A percentile compares a stretch with the other conserved stretches of the same genome.
These are phyloP conservation scores for Magnolia changhungtana DNA, from an alignment of 164 flowering plant species.

Conservation along the genomic window DNA sequence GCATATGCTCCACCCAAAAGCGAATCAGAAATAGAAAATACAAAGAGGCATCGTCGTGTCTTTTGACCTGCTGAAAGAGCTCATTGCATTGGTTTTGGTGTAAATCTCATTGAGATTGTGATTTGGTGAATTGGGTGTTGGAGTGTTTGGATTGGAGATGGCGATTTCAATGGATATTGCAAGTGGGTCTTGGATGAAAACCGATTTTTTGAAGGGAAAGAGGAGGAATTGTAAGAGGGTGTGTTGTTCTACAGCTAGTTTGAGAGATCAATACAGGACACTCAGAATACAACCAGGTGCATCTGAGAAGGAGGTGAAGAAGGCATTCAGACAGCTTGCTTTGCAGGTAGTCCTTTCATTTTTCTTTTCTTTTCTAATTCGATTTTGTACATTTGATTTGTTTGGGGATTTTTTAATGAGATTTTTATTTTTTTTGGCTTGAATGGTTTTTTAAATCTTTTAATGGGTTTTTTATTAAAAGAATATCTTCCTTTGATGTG, in stretches of 20 bases:
- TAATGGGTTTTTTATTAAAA: neutral
- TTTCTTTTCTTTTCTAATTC: neutral
- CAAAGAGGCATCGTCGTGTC: neutral
- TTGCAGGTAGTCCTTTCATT: slow-evolving; percentile 39
- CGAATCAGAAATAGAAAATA: too few species aligned
- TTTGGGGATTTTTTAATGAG: too few species aligned
- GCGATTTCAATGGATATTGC: neutral
- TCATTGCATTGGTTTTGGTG: neutral
- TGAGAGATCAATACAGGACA: slow-evolving; percentile 59
- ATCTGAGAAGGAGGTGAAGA: slow-evolving; percentile 78
- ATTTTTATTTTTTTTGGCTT: too few species aligned
- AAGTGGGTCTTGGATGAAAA: slow-evolving; percentile 9
- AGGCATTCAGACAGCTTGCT: slow-evolving; percentile 81
- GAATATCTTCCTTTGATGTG: neutral
- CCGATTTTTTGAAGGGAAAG: neutral
- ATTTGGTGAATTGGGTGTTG: neutral
- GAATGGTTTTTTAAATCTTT: too few species aligned
- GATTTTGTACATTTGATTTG: neutral
- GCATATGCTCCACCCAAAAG: too few species aligned
- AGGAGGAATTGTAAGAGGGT: neutral
- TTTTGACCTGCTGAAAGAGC: neutral
- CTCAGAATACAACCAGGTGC: slow-evolving; percentile 67
- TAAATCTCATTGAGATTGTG: neutral
- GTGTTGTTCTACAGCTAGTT: slow-evolving; percentile 11
- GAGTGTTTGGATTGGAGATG: neutral